Evolutionary conservation across 2,329 filamentous ascomycete genomes (phyloP).

Genomic region (Hypoxylon rubiginosum): DNA sequence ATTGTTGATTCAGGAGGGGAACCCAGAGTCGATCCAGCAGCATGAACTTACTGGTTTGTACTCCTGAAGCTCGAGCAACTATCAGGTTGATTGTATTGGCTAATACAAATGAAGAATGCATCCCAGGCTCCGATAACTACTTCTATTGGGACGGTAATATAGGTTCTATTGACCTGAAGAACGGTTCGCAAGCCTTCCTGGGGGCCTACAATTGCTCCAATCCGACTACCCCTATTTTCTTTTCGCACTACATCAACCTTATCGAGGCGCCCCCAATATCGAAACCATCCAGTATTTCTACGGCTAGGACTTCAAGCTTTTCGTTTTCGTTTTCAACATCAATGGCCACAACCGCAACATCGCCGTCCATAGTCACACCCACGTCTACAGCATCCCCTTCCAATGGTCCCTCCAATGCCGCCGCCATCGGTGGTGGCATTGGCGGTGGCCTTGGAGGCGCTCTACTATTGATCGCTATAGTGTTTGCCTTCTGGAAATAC

Average conservation of each 20-base stretch:
- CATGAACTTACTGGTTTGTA: slow-evolving; percentile 25
- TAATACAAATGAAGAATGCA: slow-evolving; percentile 19
- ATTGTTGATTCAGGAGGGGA: slow-evolving; percentile 25
- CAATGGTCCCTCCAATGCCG: slow-evolving; percentile 11
- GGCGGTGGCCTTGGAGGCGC: slow-evolving; percentile 31
- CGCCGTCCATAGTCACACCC: neutral
- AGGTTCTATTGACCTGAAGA: slow-evolving; percentile 30
- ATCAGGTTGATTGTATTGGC: neutral
- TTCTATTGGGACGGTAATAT: slow-evolving; percentile 40
- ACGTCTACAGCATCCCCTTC: neutral
- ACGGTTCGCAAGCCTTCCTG: slow-evolving; percentile 34
- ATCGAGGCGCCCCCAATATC: slow-evolving; percentile 5
- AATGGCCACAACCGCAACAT: neutral
- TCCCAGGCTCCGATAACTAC: slow-evolving; percentile 10
- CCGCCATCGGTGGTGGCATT: slow-evolving; percentile 30
- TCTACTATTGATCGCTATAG: slow-evolving; percentile 16
- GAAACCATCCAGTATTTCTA: neutral
- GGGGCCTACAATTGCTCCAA: slow-evolving; percentile 33
- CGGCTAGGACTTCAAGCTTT: neutral
- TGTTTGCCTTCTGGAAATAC: slow-evolving; percentile 22
- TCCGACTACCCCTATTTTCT: slow-evolving; percentile 29
- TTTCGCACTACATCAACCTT: slow-evolving; percentile 40
- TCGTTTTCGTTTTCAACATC: neutral
- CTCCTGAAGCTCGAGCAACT: neutral
- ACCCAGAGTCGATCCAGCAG: slow-evolving; percentile 11